phyloP scores from a whole-genome alignment of 768 basidiomycete genomes.

The Chlorophyllum brunneum region DNA sequence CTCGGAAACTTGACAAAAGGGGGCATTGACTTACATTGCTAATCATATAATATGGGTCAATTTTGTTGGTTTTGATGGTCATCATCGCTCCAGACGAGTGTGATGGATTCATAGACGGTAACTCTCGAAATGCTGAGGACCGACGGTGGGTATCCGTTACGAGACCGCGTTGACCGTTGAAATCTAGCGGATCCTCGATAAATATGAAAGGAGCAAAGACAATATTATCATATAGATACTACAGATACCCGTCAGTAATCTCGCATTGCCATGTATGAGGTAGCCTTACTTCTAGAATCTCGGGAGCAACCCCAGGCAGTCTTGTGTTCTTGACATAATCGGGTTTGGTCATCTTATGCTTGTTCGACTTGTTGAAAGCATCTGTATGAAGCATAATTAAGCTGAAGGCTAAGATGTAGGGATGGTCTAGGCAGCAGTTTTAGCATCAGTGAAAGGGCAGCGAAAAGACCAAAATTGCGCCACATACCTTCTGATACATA shows the following conservation, averaged over 20 bases:
- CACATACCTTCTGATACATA: slow-evolving; percentile 71
- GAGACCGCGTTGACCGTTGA: slow-evolving; percentile 51
- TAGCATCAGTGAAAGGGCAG: not conserved
- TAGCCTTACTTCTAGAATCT: slow-evolving; percentile 77
- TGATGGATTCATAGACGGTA: slow-evolving; percentile 16
- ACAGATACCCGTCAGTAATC: slow-evolving; percentile 5
- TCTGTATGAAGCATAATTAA: slow-evolving; percentile 99
- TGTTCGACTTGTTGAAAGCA: slow-evolving; percentile 96
- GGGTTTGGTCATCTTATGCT: slow-evolving; percentile 92
- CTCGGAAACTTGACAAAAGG: not conserved
- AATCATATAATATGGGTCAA: slow-evolving; percentile 93
- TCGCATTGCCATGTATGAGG: not conserved
- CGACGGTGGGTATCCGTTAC: slow-evolving; percentile 38
- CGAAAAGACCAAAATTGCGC: not conserved
- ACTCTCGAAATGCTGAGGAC: slow-evolving; percentile 28
- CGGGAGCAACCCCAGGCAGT: slow-evolving; percentile 76
- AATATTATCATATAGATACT: slow-evolving; percentile 98
- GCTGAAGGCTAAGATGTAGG: slow-evolving; percentile 95
- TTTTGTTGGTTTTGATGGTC: slow-evolving; percentile 58
- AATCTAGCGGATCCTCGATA: slow-evolving; percentile 84
- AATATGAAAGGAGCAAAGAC: slow-evolving; percentile 96
- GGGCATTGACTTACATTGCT: slow-evolving; percentile 51
- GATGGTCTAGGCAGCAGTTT: slow-evolving; percentile 57
- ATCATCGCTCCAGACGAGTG: slow-evolving; percentile 21
- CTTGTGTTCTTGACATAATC: slow-evolving; percentile 93